Evolutionary conservation across 306 rosid genomes (phyloP).

Genomic region (Potentilla sterilis): DNA sequence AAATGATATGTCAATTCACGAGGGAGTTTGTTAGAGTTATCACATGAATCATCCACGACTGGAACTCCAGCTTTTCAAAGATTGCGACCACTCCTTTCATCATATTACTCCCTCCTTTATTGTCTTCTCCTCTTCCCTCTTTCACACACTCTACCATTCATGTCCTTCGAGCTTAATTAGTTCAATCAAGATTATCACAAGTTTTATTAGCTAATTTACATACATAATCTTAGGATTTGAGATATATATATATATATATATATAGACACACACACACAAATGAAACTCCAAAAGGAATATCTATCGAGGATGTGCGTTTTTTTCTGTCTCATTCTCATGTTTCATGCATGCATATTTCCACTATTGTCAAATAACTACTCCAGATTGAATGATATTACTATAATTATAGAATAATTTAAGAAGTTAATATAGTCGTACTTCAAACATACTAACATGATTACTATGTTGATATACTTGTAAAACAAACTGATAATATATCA

Average conservation of each 20-base stretch:
- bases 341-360: no score
- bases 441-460: no score
- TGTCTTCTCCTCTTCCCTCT: background rate
- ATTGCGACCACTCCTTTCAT: constrained; percentile 37
- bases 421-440: no score
- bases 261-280: no score
- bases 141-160: background rate
- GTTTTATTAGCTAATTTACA: background rate
- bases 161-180: background rate
- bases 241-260: no score
- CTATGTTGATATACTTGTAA: no score
- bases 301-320: background rate
- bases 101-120: background rate
- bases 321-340: background rate
- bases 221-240: background rate
- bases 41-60: constrained; percentile 63
- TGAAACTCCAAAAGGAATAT: background rate
- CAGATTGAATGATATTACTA: no score
- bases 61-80: constrained; percentile 53
- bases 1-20: constrained; percentile 31
- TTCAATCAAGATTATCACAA: background rate
- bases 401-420: no score
- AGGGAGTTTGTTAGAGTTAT: constrained; percentile 47
- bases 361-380: background rate
- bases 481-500: no score